phyloP scores from a whole-genome alignment of 208 protist genomes.

The Angomonas desouzai region DNA sequence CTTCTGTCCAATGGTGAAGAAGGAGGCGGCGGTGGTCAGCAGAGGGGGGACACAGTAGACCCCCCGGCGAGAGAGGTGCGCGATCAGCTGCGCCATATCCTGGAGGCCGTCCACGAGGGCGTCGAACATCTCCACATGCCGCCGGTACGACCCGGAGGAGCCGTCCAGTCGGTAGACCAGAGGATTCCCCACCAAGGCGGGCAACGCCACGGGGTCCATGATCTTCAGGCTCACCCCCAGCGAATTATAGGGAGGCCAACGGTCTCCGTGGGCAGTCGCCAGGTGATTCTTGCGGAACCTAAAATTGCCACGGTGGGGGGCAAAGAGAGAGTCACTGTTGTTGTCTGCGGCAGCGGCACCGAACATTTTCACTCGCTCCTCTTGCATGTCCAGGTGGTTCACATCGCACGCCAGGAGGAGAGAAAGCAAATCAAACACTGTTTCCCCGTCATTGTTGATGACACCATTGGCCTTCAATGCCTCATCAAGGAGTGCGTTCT shows the following conservation, averaged over 20 bases:
- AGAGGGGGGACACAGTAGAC: slow-evolving; percentile 84
- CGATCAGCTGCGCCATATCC: slow-evolving; percentile 46
- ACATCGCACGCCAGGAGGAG: slow-evolving; percentile 48
- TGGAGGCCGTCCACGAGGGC: slow-evolving; percentile 24
- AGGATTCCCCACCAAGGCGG: slow-evolving; percentile 4
- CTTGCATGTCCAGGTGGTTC: slow-evolving; percentile 56
- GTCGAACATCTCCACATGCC: slow-evolving; percentile 37
- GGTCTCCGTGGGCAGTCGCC: slow-evolving; percentile 72
- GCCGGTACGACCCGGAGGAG: slow-evolving; percentile 35
- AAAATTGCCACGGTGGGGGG: slow-evolving; percentile 36
- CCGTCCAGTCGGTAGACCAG: slow-evolving; percentile 29
- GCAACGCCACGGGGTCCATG: slow-evolving; percentile 11
- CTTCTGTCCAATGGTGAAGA: slow-evolving; percentile 59
- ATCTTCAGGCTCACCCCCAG: slow-evolving; percentile 46
- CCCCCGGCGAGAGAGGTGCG: slow-evolving; percentile 34
- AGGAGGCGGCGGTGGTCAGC: slow-evolving; percentile 48
- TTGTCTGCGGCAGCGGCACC: slow-evolving; percentile 47
- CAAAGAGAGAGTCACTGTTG: slow-evolving; percentile 55
- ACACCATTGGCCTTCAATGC: slow-evolving; percentile 35
- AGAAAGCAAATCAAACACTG: slow-evolving; percentile 23
- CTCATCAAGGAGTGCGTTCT: slow-evolving; percentile 72
- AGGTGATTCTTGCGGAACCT: slow-evolving; percentile 56
- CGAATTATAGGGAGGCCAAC: slow-evolving; percentile 73
- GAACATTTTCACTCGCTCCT: slow-evolving; percentile 74
- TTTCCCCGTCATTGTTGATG: slow-evolving; percentile 12